These are phyloP conservation scores for Annulohypoxylon moriforme DNA, from an alignment of 495 filamentous ascomycete species.

Conservation along the genomic window DNA sequence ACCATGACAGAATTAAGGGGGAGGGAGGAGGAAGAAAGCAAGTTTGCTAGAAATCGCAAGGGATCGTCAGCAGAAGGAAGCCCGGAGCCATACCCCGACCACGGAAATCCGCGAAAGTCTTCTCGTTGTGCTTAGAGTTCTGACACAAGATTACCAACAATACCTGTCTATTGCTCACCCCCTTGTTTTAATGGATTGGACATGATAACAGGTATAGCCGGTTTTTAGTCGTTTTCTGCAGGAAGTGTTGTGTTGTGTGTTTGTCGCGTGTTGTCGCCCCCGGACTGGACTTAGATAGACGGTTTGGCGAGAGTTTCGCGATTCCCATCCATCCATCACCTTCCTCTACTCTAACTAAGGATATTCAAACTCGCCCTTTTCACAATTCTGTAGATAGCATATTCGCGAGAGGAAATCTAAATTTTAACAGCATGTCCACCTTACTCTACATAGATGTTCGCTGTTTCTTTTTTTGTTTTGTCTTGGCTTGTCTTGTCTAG, in stretches of 20 bases:
- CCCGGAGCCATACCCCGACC: neutral
- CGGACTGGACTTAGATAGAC: slow-evolving; percentile 24
- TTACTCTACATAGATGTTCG: neutral
- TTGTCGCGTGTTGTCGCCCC: neutral
- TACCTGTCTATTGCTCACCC: slow-evolving; percentile 15
- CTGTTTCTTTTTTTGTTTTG: slow-evolving; percentile 1
- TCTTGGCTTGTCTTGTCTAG: neutral
- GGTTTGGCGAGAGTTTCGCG: slow-evolving; percentile 22
- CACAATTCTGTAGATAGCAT: slow-evolving; percentile 49
- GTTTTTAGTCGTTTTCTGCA: slow-evolving; percentile 21
- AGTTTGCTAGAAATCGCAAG: slow-evolving; percentile 22
- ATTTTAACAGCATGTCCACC: slow-evolving; percentile 26
- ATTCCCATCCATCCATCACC: no score
- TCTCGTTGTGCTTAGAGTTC: slow-evolving; percentile 10
- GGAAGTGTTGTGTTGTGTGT: neutral
- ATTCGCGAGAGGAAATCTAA: slow-evolving; percentile 43
- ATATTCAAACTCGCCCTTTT: slow-evolving; percentile 38
- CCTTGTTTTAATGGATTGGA: slow-evolving; percentile 18
- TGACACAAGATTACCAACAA: neutral
- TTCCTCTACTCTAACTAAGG: slow-evolving; percentile 6
- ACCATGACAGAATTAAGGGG: slow-evolving; percentile 25
- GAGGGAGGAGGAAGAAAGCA: neutral
- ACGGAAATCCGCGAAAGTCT: neutral
- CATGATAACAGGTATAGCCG: slow-evolving; percentile 11
- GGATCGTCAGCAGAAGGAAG: slow-evolving; percentile 7